A percentile compares a stretch with the other conserved stretches of the same genome.
Evolutionary conservation across 2,329 filamentous ascomycete genomes (phyloP).

Genomic region (Clonostachys rosea): DNA sequence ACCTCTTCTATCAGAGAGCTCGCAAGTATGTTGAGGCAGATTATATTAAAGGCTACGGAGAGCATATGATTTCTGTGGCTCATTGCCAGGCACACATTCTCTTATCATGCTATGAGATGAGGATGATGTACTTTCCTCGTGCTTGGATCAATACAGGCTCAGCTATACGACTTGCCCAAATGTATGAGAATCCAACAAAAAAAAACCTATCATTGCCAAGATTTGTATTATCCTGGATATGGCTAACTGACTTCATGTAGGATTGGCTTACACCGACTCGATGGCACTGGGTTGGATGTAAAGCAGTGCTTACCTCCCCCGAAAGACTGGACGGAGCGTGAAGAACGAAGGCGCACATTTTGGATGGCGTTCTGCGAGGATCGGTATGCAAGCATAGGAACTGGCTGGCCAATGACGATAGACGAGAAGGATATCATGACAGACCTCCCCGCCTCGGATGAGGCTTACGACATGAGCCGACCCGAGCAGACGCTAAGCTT

Average conservation of each 20-base stretch:
- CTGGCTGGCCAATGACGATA: conserved; percentile 93
- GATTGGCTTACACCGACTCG: conserved; percentile 86
- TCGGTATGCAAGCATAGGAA: conserved; percentile 91
- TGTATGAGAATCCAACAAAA: conserved; percentile 40
- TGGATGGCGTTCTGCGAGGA: conserved; percentile 93
- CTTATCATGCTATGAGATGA: conserved; percentile 84
- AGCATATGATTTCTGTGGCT: conserved; percentile 78
- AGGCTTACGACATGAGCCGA: conserved; percentile 77
- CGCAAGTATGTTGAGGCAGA: conserved; percentile 88
- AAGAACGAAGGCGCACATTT: conserved; percentile 87
- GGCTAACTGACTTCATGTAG: conserved; percentile 50
- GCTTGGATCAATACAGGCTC: conserved; percentile 91
- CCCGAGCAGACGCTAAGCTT: conserved; percentile 69
- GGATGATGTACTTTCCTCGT: conserved; percentile 93
- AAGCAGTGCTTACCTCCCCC: conserved; percentile 87
- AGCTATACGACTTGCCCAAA: conserved; percentile 75
- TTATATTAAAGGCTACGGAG: conserved; percentile 88
- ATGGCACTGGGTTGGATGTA: conserved; percentile 78
- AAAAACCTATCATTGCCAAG: too few relatives aligned
- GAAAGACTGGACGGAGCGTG: conserved; percentile 88
- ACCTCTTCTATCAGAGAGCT: conserved; percentile 84
- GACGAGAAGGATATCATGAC: conserved; percentile 91
- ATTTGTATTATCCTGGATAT: conserved; percentile 19
- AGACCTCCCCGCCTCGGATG: conserved; percentile 77
- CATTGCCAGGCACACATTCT: conserved; percentile 84